Evolutionary conservation across 192 early-diverging fungal genomes (phyloP).

Genomic region (Coemansia reversa): DNA sequence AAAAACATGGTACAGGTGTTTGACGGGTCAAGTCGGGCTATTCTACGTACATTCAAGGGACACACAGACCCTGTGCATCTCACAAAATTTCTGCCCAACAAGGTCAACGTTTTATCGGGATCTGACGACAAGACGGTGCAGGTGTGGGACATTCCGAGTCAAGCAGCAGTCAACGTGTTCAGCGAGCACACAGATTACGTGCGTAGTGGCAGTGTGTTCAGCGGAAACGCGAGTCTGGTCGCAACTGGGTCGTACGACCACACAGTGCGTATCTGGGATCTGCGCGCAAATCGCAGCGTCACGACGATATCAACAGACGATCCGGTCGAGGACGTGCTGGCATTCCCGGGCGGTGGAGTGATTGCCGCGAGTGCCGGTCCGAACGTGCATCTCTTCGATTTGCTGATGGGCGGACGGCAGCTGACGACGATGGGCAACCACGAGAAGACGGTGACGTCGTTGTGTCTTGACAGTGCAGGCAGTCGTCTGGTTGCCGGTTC

Average conservation of each 20-base stretch:
- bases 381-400: conserved; percentile 84
- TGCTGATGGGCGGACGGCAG: conserved; percentile 74
- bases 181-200: conserved; percentile 91
- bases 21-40: conserved; percentile 63
- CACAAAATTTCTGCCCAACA: conserved; percentile 76
- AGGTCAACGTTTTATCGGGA: conserved; percentile 78
- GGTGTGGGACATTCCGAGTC: conserved; percentile 92
- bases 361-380: conserved; percentile 71
- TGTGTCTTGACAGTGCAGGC: conserved; percentile 77
- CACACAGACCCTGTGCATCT: conserved; percentile 76
- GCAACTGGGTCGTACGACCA: conserved; percentile 94
- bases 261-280: conserved; percentile 90
- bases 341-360: conserved; percentile 80
- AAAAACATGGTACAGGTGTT: conserved; percentile 84
- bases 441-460: conserved; percentile 92
- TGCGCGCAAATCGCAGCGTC: conserved; percentile 68
- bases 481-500: conserved; percentile 83
- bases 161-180: conserved; percentile 67
- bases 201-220: conserved; percentile 68
- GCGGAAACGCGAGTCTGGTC: conserved; percentile 78
- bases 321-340: conserved; percentile 86
- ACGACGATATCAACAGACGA: conserved; percentile 77
- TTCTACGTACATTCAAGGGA: conserved; percentile 65
- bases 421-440: conserved; percentile 82
- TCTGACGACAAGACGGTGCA: conserved; percentile 91